A percentile compares a stretch with the other conserved stretches of the same genome.
Evolutionary conservation across 2,329 filamentous ascomycete genomes (phyloP).

Genomic region (Colletotrichum eremochloae): DNA sequence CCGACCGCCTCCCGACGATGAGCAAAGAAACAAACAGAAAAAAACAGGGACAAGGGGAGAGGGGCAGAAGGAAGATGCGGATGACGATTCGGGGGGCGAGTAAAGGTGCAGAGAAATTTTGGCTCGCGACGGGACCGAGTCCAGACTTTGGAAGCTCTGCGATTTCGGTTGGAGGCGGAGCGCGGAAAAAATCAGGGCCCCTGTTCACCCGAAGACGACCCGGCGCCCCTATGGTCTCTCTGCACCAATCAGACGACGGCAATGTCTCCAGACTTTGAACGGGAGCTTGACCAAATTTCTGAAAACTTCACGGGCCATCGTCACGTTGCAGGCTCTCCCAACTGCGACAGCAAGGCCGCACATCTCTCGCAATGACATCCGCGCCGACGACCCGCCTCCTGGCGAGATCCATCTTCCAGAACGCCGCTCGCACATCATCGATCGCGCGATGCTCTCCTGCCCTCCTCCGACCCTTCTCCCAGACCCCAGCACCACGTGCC

Average conservation of each 20-base stretch:
- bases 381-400: constrained; percentile 58
- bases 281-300: constrained; percentile 34
- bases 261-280: constrained; percentile 31
- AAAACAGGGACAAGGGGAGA: constrained; percentile 38
- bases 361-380: constrained; percentile 56
- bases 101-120: constrained; percentile 54
- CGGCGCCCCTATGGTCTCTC: background rate
- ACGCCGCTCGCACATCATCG: constrained; percentile 43
- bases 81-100: constrained; percentile 45
- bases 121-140: constrained; percentile 41
- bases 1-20: constrained; percentile 48
- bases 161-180: constrained; percentile 54
- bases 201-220: constrained; percentile 39
- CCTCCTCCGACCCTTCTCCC: constrained; percentile 55
- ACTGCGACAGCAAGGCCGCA: constrained; percentile 47
- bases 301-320: constrained; percentile 32
- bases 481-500: constrained; percentile 48
- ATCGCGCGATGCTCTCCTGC: constrained; percentile 42
- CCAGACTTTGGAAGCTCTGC: constrained; percentile 47
- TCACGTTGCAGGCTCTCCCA: constrained; percentile 11
- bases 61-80: constrained; percentile 44
- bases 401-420: constrained; percentile 55
- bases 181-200: constrained; percentile 47
- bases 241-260: constrained; percentile 12
- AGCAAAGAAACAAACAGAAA: constrained; percentile 41